Evolutionary conservation across 2,329 filamentous ascomycete genomes (phyloP), one percentile per base, ranked within the genome.

Genomic region (Microdochium bolleyi): DNA sequence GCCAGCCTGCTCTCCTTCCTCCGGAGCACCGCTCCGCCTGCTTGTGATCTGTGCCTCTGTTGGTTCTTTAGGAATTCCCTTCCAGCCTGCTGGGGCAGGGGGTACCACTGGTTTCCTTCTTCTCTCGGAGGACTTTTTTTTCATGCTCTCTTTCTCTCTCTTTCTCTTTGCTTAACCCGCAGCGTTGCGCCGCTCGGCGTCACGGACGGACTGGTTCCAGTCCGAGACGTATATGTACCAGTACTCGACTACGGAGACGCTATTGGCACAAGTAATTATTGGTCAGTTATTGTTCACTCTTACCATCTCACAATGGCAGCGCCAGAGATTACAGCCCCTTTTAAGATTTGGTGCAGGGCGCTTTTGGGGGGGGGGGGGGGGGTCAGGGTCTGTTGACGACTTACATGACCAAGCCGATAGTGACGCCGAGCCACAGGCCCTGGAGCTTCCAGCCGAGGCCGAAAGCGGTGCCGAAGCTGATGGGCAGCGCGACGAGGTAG

Each of bases 401-500:
- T 72, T 67, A 80, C 76, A 87, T 68, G 4, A 76, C 69, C 14
- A 95, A 72, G 1, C 88, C 92, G 57, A 95, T 67, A 0, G 85
- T 87, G 7, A 91, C 82, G 21, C 89, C 88, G 13, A 77, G 73
- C 92, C 92, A 97, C 19, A 97, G 73, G 0, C 92, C 92, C 53
- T 82, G 76, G 37, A 97, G 72, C 49, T 83, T 82, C 90, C 88
- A 95, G 21, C 77, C 77, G 9, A 46, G 41, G 3, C 83, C 86
- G 66, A 97, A 96, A 0, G 85, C 87, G 0, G 87, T 82, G 3
- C 80, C 82, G 58, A 96, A 87, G 38, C 86, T 89, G 32, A 96
- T 82, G 0, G 94, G 92, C 69, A 97, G 76, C 0, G 89, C 92
- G 24, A 97, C 78, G 19, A 81, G 73, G 68, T 97, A 99, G 72